Evolutionary conservation across 2,329 filamentous ascomycete genomes (phyloP), one percentile per base, ranked within the genome.

Genomic region (Lecanicillium sp.): DNA sequence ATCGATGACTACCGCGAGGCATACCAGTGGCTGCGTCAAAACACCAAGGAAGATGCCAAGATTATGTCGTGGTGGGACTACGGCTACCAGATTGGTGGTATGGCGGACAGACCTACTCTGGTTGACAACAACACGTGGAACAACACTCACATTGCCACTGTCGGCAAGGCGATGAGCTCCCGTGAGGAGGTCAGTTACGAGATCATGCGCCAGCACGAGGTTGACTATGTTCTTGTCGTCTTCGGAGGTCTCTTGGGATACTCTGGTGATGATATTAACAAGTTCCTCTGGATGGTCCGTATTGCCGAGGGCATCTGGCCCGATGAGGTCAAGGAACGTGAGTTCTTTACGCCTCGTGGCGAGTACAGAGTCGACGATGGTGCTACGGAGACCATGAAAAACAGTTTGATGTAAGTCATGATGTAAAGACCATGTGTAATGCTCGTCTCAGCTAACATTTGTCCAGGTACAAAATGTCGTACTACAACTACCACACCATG

Each of bases 51-150:
- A 49, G 86, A 96, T 53, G 89, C 94, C 57, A 98, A 97, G 75
- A 84, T 98, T 59, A 97, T 97, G 90, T 92, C 89, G 2, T 98
- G 92, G 92, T 98, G 92, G 92, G 92, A 98, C 61, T 98, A 98
- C 56, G 92, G 92, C 49, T 98, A 98, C 69, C 92, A 98, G 68
- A 98, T 98, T 62, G 92, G 92, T 68, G 92, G 92, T 50, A 98
- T 98, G 92, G 92, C 92, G 36, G 92, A 98, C 62, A 79, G 92
- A 39, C 92, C 92, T 25, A 98, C 92, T 1, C 74, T 98, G 25
- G 92, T 98, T 25, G 92, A 98, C 71, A 98, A 98, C 73, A 98
- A 98, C 69, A 98, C 92, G 3, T 98, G 92, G 92, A 98, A 98
- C 73, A 98, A 98, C 71, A 98, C 92, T 7, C 92, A 98, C 62